Evolutionary conservation across 164 flowering plant species (phyloP).

Genomic region (Vitis rupestris): DNA sequence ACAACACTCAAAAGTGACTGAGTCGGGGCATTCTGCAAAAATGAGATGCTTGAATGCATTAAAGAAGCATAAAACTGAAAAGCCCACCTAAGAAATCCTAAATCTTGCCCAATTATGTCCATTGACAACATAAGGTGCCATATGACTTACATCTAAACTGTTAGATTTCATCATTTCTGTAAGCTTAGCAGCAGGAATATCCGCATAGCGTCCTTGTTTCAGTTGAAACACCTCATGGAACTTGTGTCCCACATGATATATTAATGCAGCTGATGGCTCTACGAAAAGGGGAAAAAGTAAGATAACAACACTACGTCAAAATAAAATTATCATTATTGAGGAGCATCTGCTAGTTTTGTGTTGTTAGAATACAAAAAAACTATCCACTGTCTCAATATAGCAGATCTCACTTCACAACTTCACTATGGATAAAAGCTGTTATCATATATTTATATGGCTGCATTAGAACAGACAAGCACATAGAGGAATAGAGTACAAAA

Average conservation of each 20-base stretch:
- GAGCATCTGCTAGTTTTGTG: too few species aligned
- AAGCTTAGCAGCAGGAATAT: constrained; percentile 67
- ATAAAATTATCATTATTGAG: not conserved
- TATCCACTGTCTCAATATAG: too few species aligned
- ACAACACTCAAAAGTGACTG: constrained; percentile 81
- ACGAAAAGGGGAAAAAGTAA: not conserved
- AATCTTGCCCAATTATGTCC: not conserved
- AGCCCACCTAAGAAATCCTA: not conserved
- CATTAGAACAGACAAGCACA: not conserved
- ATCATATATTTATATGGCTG: too few species aligned
- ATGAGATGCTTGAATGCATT: constrained; percentile 11
- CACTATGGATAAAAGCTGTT: too few species aligned
- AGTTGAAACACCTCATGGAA: constrained; percentile 75
- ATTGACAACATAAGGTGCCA: not conserved
- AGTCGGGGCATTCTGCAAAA: constrained; percentile 82
- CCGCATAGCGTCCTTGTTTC: constrained; percentile 60
- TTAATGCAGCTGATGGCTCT: constrained; percentile 40
- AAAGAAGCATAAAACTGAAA: constrained; percentile 7
- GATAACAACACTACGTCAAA: not conserved
- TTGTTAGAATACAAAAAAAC: too few species aligned
- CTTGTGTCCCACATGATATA: constrained; percentile 53
- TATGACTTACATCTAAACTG: constrained; percentile 67
- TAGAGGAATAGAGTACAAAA: constrained; percentile 1
- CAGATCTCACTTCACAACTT: too few species aligned
- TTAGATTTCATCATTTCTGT: constrained; percentile 77